phyloP scores from a whole-genome alignment of 768 basidiomycete species.

The Termitomyces sp. region DNA sequence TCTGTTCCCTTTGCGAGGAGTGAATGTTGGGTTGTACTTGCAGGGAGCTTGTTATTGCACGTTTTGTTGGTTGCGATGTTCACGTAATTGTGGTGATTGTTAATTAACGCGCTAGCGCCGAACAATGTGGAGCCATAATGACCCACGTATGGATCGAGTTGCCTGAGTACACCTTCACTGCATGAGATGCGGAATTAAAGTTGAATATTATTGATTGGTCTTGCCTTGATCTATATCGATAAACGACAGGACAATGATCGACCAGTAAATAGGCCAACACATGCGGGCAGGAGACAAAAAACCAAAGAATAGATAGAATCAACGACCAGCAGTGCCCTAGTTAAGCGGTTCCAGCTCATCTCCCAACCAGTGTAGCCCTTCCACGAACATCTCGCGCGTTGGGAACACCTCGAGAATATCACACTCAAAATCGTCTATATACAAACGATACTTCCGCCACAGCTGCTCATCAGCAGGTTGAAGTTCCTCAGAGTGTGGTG shows the following conservation, averaged over 20 bases:
- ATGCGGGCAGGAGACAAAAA: slow-evolving; percentile 19
- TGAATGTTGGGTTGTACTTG: too few species aligned
- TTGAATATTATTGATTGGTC: too few species aligned
- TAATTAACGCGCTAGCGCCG: too few species aligned
- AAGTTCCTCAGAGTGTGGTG: slow-evolving; percentile 11
- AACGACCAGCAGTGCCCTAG: not conserved
- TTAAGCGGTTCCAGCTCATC: slow-evolving; percentile 11
- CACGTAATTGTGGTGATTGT: too few species aligned
- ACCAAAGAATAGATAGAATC: not conserved
- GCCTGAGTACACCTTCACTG: too few species aligned
- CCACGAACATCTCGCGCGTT: slow-evolving; percentile 58
- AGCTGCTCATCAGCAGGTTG: slow-evolving; percentile 22
- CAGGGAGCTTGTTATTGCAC: too few species aligned
- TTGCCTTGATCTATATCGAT: too few species aligned
- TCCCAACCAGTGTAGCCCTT: slow-evolving; percentile 49
- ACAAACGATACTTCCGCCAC: slow-evolving; percentile 55
- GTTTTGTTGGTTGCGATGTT: too few species aligned
- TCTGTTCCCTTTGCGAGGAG: too few species aligned
- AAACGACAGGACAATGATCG: not conserved
- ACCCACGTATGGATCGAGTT: too few species aligned
- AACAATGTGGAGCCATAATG: too few species aligned
- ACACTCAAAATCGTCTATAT: slow-evolving; percentile 52
- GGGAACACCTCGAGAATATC: slow-evolving; percentile 70
- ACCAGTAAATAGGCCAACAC: slow-evolving; percentile 16
- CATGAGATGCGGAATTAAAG: too few species aligned